Percentiles rank a stretch among this genome's conserved stretches.
Conservation (phyloP, 257 asterid genomes). For the Orobanche coerulescens region DNA sequence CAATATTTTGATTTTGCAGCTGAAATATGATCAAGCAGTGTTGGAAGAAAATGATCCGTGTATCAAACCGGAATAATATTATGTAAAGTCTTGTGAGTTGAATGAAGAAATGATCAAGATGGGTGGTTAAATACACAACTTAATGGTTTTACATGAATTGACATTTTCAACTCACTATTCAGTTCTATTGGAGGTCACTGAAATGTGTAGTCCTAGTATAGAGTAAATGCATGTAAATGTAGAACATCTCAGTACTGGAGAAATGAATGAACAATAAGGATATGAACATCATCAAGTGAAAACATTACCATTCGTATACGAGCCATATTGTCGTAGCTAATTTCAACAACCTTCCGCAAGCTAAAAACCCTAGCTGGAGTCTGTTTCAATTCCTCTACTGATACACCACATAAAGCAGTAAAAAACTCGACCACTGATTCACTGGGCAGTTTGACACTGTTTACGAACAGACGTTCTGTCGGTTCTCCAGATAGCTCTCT, state of each 20-base stretch:
- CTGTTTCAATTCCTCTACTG: slow-evolving; percentile 93
- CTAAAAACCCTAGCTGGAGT: slow-evolving; percentile 88
- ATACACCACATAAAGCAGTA: slow-evolving; percentile 78
- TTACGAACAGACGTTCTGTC: slow-evolving; percentile 73
- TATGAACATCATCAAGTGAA: slow-evolving; percentile 20
- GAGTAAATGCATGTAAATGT: slow-evolving; percentile 11
- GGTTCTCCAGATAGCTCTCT: slow-evolving; percentile 94
- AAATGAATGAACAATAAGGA: slow-evolving; percentile 2
- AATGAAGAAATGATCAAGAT: not conserved
- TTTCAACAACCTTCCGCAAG: slow-evolving; percentile 91
- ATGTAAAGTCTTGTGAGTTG: slow-evolving; percentile 1
- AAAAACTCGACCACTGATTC: slow-evolving; percentile 94
- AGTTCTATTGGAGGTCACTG: slow-evolving; percentile 14
- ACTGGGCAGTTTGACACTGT: slow-evolving; percentile 82
- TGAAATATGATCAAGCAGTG: not conserved
- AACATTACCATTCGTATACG: slow-evolving; percentile 90
- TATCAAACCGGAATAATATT: not conserved
- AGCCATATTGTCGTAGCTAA: slow-evolving; percentile 94
- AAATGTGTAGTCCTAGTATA: slow-evolving; percentile 11
- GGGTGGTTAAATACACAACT: not conserved
- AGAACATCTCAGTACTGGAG: not conserved
- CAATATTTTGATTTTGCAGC: not conserved
- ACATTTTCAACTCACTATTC: not conserved
- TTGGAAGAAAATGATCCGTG: slow-evolving; percentile 4
- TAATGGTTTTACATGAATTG: not conserved